Evolutionary conservation across 2,329 filamentous ascomycete species (phyloP).

Genomic region (Tolypocladium endophyticum): DNA sequence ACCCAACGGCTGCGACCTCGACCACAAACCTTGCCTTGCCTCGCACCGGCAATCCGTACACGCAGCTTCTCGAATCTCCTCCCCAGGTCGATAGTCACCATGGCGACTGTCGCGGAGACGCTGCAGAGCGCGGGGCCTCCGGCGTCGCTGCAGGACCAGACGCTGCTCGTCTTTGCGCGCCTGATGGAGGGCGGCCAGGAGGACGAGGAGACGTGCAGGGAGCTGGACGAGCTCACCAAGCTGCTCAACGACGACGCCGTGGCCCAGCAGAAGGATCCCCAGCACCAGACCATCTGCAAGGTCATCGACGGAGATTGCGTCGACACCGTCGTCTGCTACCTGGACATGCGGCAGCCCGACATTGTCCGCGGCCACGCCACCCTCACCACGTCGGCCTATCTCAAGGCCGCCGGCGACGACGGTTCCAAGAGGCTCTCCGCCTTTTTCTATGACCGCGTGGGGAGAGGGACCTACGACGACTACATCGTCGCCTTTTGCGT

Average conservation of each 20-base stretch:
- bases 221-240: slow-evolving; percentile 48
- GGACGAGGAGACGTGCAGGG: slow-evolving; percentile 56
- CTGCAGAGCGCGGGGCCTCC: slow-evolving; percentile 17
- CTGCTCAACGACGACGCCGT: slow-evolving; percentile 46
- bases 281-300: slow-evolving; percentile 38
- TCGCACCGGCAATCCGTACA: neutral
- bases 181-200: slow-evolving; percentile 87
- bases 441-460: slow-evolving; percentile 64
- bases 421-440: slow-evolving; percentile 60
- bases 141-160: slow-evolving; percentile 46
- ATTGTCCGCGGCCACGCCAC: slow-evolving; percentile 72
- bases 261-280: slow-evolving; percentile 29
- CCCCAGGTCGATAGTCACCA: slow-evolving; percentile 7
- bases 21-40: neutral
- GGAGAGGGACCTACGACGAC: slow-evolving; percentile 73
- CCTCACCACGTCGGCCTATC: slow-evolving; percentile 70
- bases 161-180: slow-evolving; percentile 71
- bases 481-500: slow-evolving; percentile 88
- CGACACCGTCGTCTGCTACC: slow-evolving; percentile 74
- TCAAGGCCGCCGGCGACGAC: slow-evolving; percentile 63
- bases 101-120: slow-evolving; percentile 24
- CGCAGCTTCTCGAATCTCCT: neutral
- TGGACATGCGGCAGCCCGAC: slow-evolving; percentile 72
- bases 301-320: slow-evolving; percentile 66
- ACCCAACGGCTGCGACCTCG: neutral